Evolutionary conservation across 371 early-diverging fungal species (phyloP).

Genomic region (Actinomortierella wolfii): DNA sequence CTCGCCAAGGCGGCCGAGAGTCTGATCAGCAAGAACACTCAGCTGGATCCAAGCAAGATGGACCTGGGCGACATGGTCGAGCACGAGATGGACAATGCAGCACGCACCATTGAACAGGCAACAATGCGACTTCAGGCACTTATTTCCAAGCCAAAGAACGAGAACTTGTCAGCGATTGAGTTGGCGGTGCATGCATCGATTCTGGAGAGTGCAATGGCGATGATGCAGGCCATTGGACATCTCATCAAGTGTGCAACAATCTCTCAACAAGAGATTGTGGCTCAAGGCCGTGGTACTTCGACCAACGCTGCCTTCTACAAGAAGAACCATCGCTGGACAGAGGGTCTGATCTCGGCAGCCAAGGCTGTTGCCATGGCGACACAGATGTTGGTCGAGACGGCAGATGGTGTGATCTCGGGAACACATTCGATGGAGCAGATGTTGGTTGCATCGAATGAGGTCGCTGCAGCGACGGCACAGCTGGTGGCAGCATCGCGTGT

Average conservation of each 20-base stretch:
- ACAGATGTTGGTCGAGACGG: conserved; percentile 89
- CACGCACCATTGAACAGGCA: conserved; percentile 92
- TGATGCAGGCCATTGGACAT: conserved; percentile 94
- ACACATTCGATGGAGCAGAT: conserved; percentile 91
- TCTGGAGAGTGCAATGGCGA: conserved; percentile 86
- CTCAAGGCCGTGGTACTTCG: conserved; percentile 87
- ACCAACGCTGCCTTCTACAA: conserved; percentile 94
- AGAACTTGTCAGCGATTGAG: conserved; percentile 72
- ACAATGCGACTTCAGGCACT: conserved; percentile 81
- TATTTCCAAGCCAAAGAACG: conserved; percentile 75
- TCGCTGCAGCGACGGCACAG: conserved; percentile 94
- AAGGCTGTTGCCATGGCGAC: conserved; percentile 94
- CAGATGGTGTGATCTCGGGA: conserved; percentile 94
- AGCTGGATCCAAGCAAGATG: conserved; percentile 54
- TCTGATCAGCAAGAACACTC: conserved; percentile 63
- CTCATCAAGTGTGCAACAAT: conserved; percentile 93
- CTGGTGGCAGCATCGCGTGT: conserved; percentile 97
- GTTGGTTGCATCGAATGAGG: conserved; percentile 95
- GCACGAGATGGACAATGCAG: conserved; percentile 91
- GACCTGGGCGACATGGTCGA: conserved; percentile 94
- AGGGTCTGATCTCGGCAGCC: conserved; percentile 97
- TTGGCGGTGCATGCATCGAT: conserved; percentile 91
- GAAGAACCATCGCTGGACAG: conserved; percentile 98
- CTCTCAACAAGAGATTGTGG: conserved; percentile 96
- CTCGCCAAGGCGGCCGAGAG: conserved; percentile 77